phyloP scores from a whole-genome alignment of 257 asterid genomes.

The Solanum medicagineum region DNA sequence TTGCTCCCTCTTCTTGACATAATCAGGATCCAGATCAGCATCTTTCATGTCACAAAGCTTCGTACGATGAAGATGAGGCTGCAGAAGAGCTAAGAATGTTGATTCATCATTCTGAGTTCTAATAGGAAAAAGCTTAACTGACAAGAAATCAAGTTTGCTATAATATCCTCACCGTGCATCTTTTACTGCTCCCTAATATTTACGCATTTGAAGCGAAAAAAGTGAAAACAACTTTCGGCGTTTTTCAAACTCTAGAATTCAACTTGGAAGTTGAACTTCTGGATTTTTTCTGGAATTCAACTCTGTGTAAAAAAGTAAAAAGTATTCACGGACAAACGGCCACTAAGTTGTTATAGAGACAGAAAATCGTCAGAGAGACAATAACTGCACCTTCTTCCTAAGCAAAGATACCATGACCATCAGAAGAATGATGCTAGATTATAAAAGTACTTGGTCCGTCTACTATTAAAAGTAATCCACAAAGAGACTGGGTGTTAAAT shows the following conservation, averaged over 20 bases:
- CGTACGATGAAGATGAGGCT: slow-evolving; percentile 97
- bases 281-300: no score
- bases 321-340: no score
- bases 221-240: no score
- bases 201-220: background rate
- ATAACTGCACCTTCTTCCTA: background rate
- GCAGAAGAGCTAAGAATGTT: slow-evolving; percentile 17
- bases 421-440: background rate
- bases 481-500: background rate
- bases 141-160: background rate
- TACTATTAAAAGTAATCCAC: background rate
- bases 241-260: no score
- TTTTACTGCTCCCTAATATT: background rate
- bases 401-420: background rate
- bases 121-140: background rate
- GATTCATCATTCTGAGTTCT: background rate
- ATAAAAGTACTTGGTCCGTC: background rate
- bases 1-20: slow-evolving; percentile 68
- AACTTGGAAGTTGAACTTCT: no score
- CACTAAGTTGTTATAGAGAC: background rate
- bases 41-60: slow-evolving; percentile 94
- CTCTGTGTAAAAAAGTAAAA: no score
- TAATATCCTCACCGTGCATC: background rate
- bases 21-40: slow-evolving; percentile 67
- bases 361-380: background rate